phyloP scores from a whole-genome alignment of 192 early-diverging fungal species.

The Coemansia sp. region DNA sequence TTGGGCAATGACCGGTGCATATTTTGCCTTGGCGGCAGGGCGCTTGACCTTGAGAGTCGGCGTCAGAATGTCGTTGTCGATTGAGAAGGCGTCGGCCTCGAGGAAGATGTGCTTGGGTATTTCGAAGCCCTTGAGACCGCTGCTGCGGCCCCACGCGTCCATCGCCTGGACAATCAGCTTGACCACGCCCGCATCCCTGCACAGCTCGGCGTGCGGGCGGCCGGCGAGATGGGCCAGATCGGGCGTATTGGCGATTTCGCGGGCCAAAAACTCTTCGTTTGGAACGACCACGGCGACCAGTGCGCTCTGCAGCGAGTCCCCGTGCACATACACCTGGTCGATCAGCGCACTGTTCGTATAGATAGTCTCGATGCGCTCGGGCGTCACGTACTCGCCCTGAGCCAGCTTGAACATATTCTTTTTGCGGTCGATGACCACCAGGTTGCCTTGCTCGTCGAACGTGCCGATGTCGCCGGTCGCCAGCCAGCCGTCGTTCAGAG shows the following conservation, averaged over 20 bases:
- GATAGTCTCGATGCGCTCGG: constrained; percentile 79
- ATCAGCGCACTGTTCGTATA: constrained; percentile 56
- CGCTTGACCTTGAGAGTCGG: constrained; percentile 73
- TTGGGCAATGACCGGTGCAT: constrained; percentile 20
- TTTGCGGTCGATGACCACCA: constrained; percentile 75
- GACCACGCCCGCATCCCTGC: constrained; percentile 55
- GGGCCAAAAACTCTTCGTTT: constrained; percentile 57
- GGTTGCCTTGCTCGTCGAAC: constrained; percentile 60
- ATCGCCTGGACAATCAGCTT: constrained; percentile 50
- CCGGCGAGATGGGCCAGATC: constrained; percentile 17
- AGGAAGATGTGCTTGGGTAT: constrained; percentile 65
- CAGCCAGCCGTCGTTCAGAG: constrained; percentile 77
- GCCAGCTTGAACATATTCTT: constrained; percentile 84
- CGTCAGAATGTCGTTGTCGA: constrained; percentile 80
- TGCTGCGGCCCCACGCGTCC: constrained; percentile 53
- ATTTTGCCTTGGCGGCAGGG: constrained; percentile 38
- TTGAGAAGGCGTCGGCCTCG: constrained; percentile 62
- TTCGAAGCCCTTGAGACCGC: constrained; percentile 69
- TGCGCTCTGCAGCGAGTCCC: constrained; percentile 70
- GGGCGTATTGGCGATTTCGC: constrained; percentile 37
- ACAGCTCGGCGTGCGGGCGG: constrained; percentile 37
- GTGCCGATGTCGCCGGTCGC: constrained; percentile 80
- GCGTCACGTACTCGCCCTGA: constrained; percentile 74
- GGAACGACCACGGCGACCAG: constrained; percentile 78
- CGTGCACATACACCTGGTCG: constrained; percentile 69